Evolutionary conservation across 495 filamentous ascomycete genomes (phyloP).

Genomic region (Xylaria nigripes): DNA sequence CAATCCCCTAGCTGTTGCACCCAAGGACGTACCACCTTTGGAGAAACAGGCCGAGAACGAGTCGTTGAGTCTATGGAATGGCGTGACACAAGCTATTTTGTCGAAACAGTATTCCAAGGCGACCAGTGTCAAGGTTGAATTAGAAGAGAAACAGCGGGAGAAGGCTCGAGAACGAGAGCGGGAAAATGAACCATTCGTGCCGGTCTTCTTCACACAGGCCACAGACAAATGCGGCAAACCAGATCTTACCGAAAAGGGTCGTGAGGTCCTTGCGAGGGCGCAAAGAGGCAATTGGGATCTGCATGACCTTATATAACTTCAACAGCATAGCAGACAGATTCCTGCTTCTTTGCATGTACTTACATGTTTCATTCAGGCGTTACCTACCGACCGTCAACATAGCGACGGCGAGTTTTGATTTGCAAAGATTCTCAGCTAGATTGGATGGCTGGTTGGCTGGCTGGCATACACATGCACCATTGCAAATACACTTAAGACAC

Average conservation of each 20-base stretch:
- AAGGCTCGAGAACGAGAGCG: conserved; percentile 71
- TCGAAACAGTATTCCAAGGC: conserved; percentile 76
- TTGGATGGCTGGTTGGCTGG: conserved; percentile 1
- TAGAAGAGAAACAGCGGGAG: conserved; percentile 83
- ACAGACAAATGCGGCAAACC: conserved; percentile 70
- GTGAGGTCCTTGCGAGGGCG: conserved; percentile 58
- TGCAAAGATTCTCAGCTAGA: not conserved
- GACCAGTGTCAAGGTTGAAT: conserved; percentile 77
- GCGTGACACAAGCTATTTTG: conserved; percentile 79
- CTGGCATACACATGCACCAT: conserved; percentile 8
- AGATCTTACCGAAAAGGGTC: conserved; percentile 69
- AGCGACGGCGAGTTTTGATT: conserved; percentile 4
- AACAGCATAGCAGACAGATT: not conserved
- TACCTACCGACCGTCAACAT: not conserved
- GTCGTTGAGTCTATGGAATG: conserved; percentile 78
- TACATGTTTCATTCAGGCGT: not conserved
- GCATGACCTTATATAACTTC: conserved; percentile 29
- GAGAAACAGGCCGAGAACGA: conserved; percentile 80
- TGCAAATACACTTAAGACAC: conserved; percentile 5
- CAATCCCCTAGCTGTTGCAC: conserved; percentile 62
- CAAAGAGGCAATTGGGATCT: conserved; percentile 52
- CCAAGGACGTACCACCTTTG: conserved; percentile 68
- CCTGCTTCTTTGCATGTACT: not conserved
- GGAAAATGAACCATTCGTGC: conserved; percentile 61
- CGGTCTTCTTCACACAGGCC: conserved; percentile 78